Conservation (phyloP, 805 yeast genomes). For the Wickerhamomyces pijperi region DNA sequence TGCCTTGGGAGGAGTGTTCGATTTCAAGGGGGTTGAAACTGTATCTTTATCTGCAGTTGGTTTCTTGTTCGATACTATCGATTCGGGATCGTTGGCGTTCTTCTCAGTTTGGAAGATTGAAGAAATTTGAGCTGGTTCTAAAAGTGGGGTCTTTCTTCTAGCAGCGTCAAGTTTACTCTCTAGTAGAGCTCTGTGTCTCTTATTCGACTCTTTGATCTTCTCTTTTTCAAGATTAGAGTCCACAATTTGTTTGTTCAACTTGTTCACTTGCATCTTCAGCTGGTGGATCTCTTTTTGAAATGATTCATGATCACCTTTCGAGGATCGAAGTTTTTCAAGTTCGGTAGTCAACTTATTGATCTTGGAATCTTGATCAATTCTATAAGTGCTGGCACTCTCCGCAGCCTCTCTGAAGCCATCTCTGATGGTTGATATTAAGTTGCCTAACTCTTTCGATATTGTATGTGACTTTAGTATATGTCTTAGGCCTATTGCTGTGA, state of each 20-base stretch:
- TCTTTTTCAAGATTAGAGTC: slow-evolving; percentile 20
- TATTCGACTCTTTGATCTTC: slow-evolving; percentile 20
- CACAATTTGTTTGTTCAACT: slow-evolving; percentile 22
- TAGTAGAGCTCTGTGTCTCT: slow-evolving; percentile 22
- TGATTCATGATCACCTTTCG: neutral
- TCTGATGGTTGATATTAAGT: neutral
- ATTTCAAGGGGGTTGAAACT: neutral
- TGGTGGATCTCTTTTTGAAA: slow-evolving; percentile 20
- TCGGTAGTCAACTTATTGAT: slow-evolving; percentile 9
- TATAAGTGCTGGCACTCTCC: too few relatives aligned
- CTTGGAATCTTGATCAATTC: slow-evolving; percentile 9
- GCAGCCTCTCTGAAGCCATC: neutral
- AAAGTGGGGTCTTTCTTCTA: slow-evolving; percentile 15
- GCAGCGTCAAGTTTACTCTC: slow-evolving; percentile 25
- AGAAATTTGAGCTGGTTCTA: too few relatives aligned
- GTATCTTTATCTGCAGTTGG: neutral
- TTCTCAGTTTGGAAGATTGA: too few relatives aligned
- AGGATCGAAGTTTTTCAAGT: slow-evolving; percentile 7
- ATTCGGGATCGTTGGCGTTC: too few relatives aligned
- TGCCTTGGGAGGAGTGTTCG: neutral
- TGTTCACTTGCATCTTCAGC: slow-evolving; percentile 24
- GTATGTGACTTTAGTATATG: neutral
- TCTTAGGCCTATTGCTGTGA: neutral
- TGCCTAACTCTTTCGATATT: neutral
- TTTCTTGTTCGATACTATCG: too few relatives aligned